These are phyloP conservation scores for Exophiala alcalophila DNA, from an alignment of 2,329 filamentous ascomycete species.

Conservation along the genomic window DNA sequence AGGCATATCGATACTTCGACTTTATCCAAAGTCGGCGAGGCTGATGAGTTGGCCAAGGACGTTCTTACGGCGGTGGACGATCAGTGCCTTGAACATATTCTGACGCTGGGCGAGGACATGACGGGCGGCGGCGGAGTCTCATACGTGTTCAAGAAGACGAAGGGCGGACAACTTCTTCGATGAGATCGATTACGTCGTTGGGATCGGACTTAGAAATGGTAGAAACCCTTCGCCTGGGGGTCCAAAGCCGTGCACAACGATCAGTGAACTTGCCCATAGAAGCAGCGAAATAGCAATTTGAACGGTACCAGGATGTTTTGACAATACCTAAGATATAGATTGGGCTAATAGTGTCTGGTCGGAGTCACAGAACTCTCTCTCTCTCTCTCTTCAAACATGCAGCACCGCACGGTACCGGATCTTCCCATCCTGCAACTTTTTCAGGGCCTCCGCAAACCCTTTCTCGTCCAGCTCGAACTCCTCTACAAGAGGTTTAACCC, in stretches of 20 bases:
- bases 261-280: too few species aligned
- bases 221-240: too few species aligned
- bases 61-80: constrained; percentile 23
- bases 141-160: constrained; percentile 29
- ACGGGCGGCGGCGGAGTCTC: constrained; percentile 24
- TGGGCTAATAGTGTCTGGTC: too few species aligned
- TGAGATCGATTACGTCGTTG: too few species aligned
- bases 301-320: too few species aligned
- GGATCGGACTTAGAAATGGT: too few species aligned
- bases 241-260: too few species aligned
- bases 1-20: constrained; percentile 42
- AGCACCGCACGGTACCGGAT: constrained; percentile 49
- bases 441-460: constrained; percentile 47
- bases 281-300: too few species aligned
- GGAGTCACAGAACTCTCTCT: too few species aligned
- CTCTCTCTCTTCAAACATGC: constrained; percentile 6
- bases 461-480: constrained; percentile 57
- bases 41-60: constrained; percentile 1
- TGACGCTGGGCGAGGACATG: constrained; percentile 21
- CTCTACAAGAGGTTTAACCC: constrained; percentile 64
- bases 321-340: too few species aligned
- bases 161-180: constrained; percentile 13
- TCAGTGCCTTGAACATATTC: constrained; percentile 26
- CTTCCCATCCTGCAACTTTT: constrained; percentile 47
- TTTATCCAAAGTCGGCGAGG: constrained; percentile 23